Evolutionary conservation across 768 basidiomycete genomes (phyloP), one percentile per base, ranked within the genome.

Genomic region (Kwoniella europaea): DNA sequence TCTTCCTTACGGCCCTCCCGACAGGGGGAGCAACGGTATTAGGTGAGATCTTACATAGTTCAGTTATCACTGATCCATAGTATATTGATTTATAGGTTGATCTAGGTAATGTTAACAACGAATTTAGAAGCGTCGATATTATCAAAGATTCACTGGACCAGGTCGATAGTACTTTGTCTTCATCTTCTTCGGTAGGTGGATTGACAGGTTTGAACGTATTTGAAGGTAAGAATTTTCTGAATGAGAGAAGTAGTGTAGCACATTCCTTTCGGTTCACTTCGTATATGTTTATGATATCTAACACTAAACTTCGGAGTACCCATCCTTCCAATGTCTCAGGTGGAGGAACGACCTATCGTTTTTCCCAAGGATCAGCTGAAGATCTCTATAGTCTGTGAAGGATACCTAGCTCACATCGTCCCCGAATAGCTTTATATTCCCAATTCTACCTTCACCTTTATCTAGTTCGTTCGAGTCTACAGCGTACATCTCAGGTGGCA

Each of bases 211-310:
- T 92, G 87, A 98, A 98, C 0, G 93, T 93, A 4, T 92, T 93
- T 2, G 87, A 86, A 4, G 89, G 79, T 66, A 90, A 88, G 92
- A 94, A 97, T 77, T 90, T 91, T 1, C 92, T 91, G 65, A 91
- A 90, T 81, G 93, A 91, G 56, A 97, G 87, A 6, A 98, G 86
- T 9, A 98, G 85, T 3, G 92, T 87, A 1, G 97, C 95, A 74
- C 91, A 92, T 77, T 99, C 97, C 82, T 96, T 97, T 65, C 97
- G 89, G 82, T 99, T 98, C 61, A 97, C 88, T 82, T 98, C 96
- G 77, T 92, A 98, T 16, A 98, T 91, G 68, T 93, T 89, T 53
- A 97, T 84, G 20, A 90, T 88, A 79, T 98, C 94, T 7, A 89
- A 84, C 10, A 97, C 82, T 24, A 89, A 86, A 12, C 90, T 87